Percentiles rank a stretch among this genome's conserved stretches.
These are phyloP conservation scores for Megacollybia marginata DNA, from an alignment of 768 basidiomycete species.

Conservation along the genomic window DNA sequence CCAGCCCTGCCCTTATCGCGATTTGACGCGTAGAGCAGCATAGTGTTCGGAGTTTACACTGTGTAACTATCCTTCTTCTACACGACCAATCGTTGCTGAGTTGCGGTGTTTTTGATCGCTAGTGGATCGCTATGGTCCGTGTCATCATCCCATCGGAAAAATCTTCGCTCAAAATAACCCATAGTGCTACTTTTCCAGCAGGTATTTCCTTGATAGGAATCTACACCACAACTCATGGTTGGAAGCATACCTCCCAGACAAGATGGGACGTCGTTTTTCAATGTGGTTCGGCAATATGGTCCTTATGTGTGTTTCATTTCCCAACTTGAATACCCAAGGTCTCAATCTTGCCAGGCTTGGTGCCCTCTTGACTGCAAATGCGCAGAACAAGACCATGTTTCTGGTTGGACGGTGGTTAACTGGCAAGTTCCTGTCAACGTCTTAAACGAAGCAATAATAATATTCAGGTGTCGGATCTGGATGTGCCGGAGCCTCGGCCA, in stretches of 20 bases:
- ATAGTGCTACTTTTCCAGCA: constrained; percentile 38
- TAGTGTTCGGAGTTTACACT: constrained; percentile 49
- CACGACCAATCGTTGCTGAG: neutral
- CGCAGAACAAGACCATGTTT: constrained; percentile 29
- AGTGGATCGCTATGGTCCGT: constrained; percentile 34
- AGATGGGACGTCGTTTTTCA: constrained; percentile 39
- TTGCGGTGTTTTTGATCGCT: neutral
- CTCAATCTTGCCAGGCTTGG: constrained; percentile 27
- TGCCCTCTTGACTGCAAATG: constrained; percentile 41
- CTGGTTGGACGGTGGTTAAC: constrained; percentile 3
- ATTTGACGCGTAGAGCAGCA: constrained; percentile 17
- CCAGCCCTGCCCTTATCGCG: neutral
- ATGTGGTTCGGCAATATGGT: constrained; percentile 43
- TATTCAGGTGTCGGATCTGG: constrained; percentile 31
- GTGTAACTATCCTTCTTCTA: constrained; percentile 21
- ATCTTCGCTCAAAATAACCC: neutral
- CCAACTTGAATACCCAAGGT: neutral
- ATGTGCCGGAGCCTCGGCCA: constrained; percentile 40
- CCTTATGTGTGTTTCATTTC: constrained; percentile 28
- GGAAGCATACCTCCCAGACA: constrained; percentile 38
- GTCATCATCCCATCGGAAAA: constrained; percentile 1
- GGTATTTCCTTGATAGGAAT: constrained; percentile 16
- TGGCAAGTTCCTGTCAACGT: neutral
- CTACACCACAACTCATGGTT: neutral
- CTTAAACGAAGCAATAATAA: too few species aligned